These are phyloP conservation scores for Lasiodiplodia hormozganensis DNA, from an alignment of 2,329 filamentous ascomycete genomes.

Conservation along the genomic window DNA sequence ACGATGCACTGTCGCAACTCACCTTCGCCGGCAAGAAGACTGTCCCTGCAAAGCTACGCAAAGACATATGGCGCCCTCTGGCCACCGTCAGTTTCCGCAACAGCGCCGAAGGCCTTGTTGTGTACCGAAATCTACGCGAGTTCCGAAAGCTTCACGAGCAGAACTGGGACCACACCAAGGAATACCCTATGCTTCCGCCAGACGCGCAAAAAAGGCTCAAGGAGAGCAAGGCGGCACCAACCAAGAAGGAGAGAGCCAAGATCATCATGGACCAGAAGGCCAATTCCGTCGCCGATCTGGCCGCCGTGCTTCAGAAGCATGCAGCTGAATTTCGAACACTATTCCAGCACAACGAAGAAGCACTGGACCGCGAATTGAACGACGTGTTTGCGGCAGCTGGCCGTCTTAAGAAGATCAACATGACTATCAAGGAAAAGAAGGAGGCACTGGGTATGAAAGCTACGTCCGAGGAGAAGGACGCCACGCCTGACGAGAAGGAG, in stretches of 20 bases:
- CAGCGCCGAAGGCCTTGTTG: slow-evolving; percentile 57
- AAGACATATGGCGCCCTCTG: slow-evolving; percentile 68
- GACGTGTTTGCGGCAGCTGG: too few species aligned
- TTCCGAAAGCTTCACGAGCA: slow-evolving; percentile 66
- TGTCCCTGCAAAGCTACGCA: slow-evolving; percentile 63
- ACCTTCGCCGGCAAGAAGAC: slow-evolving; percentile 70
- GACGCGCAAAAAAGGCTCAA: slow-evolving; percentile 48
- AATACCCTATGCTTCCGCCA: slow-evolving; percentile 26
- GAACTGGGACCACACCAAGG: slow-evolving; percentile 52
- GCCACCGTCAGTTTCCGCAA: slow-evolving; percentile 64
- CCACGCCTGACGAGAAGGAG: slow-evolving; percentile 15
- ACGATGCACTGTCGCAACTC: slow-evolving; percentile 58
- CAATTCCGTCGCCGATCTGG: slow-evolving; percentile 67
- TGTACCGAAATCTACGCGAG: slow-evolving; percentile 66
- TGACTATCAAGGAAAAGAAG: too few species aligned
- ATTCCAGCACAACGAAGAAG: slow-evolving; percentile 39
- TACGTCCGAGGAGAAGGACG: slow-evolving; percentile 23
- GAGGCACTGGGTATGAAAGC: too few species aligned
- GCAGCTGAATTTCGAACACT: slow-evolving; percentile 23
- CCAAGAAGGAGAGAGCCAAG: slow-evolving; percentile 58
- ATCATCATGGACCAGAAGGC: slow-evolving; percentile 69
- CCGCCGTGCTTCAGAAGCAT: slow-evolving; percentile 61
- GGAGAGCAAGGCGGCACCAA: slow-evolving; percentile 52
- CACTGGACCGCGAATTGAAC: neutral
- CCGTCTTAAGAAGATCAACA: too few species aligned